Conservation (phyloP, 257 asterid species). For the Scutellaria minor region DNA sequence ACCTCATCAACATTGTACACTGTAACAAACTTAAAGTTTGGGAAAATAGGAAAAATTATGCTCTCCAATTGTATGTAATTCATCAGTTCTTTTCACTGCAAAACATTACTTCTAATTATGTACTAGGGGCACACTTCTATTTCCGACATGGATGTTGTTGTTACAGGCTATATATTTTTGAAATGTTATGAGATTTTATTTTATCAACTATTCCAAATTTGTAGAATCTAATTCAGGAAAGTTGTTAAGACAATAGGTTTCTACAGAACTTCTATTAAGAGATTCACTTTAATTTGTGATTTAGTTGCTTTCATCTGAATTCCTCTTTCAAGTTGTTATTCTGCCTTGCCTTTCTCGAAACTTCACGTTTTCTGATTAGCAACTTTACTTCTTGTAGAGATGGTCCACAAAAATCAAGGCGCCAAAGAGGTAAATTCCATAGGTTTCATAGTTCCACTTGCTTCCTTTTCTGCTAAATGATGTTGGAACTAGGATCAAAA, state of each 20-base stretch:
- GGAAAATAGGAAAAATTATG: neutral
- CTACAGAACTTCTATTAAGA: too few species aligned
- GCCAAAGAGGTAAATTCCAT: slow-evolving; percentile 53
- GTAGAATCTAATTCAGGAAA: neutral
- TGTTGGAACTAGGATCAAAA: neutral
- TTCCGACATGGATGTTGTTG: neutral
- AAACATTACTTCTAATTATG: neutral
- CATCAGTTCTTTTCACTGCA: neutral
- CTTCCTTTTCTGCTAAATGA: slow-evolving; percentile 22
- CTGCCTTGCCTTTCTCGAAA: slow-evolving; percentile 11
- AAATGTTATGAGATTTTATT: too few species aligned
- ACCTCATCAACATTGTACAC: neutral
- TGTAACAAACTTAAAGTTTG: neutral
- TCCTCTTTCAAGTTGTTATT: slow-evolving; percentile 7
- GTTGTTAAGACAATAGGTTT: neutral
- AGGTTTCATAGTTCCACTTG: slow-evolving; percentile 7
- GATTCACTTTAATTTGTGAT: neutral
- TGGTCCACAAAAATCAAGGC: slow-evolving; percentile 56
- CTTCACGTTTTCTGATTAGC: slow-evolving; percentile 36
- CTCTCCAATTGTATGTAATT: neutral
- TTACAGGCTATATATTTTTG: neutral
- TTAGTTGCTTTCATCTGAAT: neutral
- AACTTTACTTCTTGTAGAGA: slow-evolving; percentile 59
- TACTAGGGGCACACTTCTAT: neutral
- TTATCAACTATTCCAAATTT: neutral